Evolutionary conservation across 441 rosid genomes (phyloP), one percentile per base, ranked within the genome.

Genomic region (Theobroma grandiflorum): DNA sequence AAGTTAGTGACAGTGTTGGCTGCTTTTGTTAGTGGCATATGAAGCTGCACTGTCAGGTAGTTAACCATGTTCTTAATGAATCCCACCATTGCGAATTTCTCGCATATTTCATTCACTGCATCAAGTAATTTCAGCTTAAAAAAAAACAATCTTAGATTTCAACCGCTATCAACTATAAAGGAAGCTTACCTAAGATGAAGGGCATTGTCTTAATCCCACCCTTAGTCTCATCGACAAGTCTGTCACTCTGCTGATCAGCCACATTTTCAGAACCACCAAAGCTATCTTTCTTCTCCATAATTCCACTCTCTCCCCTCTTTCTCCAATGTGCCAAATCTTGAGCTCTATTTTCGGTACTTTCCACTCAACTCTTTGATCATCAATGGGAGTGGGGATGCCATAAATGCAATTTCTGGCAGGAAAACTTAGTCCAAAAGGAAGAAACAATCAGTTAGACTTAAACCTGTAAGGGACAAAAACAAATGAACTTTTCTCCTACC

Each of bases 1-100:
- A 92, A 89, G 82, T 86, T 90, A 63, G 88, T 87, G 79, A 90
- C 87, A 8, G 81, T 92, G 75, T 89, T 92, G 42, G 93, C 89
- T 45, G 96, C 96, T 79, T 79, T 72, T n/a, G 82, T 72, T 1
- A 79, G 0, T 7, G 82, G 77, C 82, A 79, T 72, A 22, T 72
- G 82, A 47, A 79, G 62, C 64, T 79, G 77, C 5, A 52, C 8
- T 37, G 42, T 72, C 49, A 79, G 49, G 72, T 72, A 79, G 40
- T 72, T 79, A 33, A 72, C 77, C 82, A 79, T 61, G 62, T 79
- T 79, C 61, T 62, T 72, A 12, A n/a, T 31, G 37, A 79, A 67
- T 0, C 82, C 82, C 77, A 79, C 72, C 77, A 79, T 63, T 4
- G 77, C 82, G 43, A 79, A 57, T 31, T 79, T 79, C 77, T 79